Evolutionary conservation across 768 basidiomycete genomes (phyloP).

Genomic region (Leucocoprinus leucothites): DNA sequence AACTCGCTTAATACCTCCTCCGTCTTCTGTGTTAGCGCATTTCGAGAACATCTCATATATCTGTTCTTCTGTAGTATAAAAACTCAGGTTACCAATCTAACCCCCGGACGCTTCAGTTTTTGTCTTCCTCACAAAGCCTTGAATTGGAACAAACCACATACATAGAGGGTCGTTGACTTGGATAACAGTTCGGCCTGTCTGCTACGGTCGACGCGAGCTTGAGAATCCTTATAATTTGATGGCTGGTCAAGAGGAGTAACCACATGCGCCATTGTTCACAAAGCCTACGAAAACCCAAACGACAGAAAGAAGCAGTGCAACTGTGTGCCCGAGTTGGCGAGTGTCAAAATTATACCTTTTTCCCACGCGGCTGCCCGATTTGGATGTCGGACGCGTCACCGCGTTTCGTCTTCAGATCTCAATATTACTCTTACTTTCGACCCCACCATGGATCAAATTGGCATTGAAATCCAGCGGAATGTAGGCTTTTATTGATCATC

Average conservation of each 20-base stretch:
- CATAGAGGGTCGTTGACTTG: constrained; percentile 89
- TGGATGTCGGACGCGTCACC: constrained; percentile 48
- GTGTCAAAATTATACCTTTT: neutral
- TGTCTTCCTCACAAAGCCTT: neutral
- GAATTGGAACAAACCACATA: constrained; percentile 40
- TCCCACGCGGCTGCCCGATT: constrained; percentile 22
- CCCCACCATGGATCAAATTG: constrained; percentile 79
- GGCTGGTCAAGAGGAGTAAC: constrained; percentile 86
- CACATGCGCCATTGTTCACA: constrained; percentile 73
- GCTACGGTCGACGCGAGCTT: constrained; percentile 73
- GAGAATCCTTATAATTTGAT: constrained; percentile 96
- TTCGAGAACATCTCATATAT: constrained; percentile 92
- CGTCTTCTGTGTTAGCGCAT: constrained; percentile 83
- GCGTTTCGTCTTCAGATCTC: constrained; percentile 18
- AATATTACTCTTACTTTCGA: constrained; percentile 17
- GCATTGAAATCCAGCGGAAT: constrained; percentile 80
- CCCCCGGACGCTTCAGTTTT: constrained; percentile 12
- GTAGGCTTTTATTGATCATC: constrained; percentile 37
- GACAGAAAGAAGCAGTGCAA: constrained; percentile 3
- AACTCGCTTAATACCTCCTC: constrained; percentile 88
- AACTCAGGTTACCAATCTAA: constrained; percentile 89
- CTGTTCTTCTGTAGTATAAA: constrained; percentile 94
- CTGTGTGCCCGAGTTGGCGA: neutral
- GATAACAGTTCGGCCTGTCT: constrained; percentile 77
- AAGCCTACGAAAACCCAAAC: constrained; percentile 9